Conservation (phyloP, 1,139 yeast species). For the Sporopachydermia cereana region DNA sequence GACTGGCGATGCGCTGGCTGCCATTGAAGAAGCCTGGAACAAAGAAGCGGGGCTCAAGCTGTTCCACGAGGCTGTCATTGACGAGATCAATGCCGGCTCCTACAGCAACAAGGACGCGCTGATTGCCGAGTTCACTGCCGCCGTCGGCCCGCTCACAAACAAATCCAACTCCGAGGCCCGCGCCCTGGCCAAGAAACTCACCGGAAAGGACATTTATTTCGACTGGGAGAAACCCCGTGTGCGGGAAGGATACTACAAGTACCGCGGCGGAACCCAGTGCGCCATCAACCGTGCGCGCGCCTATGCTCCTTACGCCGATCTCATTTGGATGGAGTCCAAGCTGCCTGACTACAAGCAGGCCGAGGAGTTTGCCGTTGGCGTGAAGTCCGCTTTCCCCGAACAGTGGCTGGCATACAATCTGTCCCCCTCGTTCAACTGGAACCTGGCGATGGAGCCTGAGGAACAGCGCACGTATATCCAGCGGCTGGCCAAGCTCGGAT, state of each 20-base stretch:
- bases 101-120: constrained; percentile 54
- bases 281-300: constrained; percentile 97
- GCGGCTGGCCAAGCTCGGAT: constrained; percentile 83
- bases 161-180: constrained; percentile 76
- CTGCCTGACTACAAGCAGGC: constrained; percentile 92
- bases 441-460: constrained; percentile 74
- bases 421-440: constrained; percentile 98
- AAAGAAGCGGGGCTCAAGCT: constrained; percentile 74
- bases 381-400: constrained; percentile 66
- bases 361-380: constrained; percentile 88
- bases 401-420: constrained; percentile 95
- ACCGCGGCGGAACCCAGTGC: constrained; percentile 94
- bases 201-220: constrained; percentile 80
- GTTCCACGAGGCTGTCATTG: constrained; percentile 87
- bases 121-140: constrained; percentile 52
- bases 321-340: constrained; percentile 98
- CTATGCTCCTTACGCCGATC: constrained; percentile 88
- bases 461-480: constrained; percentile 88
- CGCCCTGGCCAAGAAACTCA: constrained; percentile 58
- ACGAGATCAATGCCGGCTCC: constrained; percentile 56
- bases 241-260: constrained; percentile 95
- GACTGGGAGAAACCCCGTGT: constrained; percentile 96
- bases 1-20: constrained; percentile 57
- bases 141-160: constrained; percentile 64
- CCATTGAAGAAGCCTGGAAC: constrained; percentile 77